Percentiles rank a stretch among this genome's conserved stretches.
Evolutionary conservation across 768 basidiomycete species (phyloP).

Genomic region (Baorangia bicolor): DNA sequence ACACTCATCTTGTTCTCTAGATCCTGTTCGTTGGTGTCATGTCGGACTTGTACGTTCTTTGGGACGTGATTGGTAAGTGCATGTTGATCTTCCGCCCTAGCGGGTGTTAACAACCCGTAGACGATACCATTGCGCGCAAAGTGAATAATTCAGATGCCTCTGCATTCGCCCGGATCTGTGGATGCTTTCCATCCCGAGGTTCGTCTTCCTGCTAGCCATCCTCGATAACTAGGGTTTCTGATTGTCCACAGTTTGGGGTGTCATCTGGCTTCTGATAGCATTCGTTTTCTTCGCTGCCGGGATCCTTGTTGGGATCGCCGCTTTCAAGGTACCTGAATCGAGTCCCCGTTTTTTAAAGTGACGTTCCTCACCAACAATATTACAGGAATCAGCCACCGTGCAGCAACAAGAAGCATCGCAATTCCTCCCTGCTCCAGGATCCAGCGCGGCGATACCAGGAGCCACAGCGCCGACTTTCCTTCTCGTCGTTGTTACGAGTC

Average conservation of each 20-base stretch:
- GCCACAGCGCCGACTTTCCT: constrained; percentile 26
- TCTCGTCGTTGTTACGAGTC: constrained; percentile 19
- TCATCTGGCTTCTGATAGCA: constrained; percentile 81
- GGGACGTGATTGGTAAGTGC: constrained; percentile 80
- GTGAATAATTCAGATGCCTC: constrained; percentile 87
- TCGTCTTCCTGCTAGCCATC: not conserved
- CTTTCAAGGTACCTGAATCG: constrained; percentile 66
- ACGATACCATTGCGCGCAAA: constrained; percentile 82
- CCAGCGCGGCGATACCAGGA: constrained; percentile 36
- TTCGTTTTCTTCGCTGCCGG: constrained; percentile 74
- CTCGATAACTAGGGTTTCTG: not conserved
- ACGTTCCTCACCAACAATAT: not conserved
- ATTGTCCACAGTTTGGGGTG: constrained; percentile 68
- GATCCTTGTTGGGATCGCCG: constrained; percentile 72
- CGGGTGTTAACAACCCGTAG: constrained; percentile 34
- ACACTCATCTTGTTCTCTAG: constrained; percentile 33
- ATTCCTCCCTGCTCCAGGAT: constrained; percentile 63
- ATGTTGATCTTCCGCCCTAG: not conserved
- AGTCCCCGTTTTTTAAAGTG: not conserved
- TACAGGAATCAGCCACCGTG: constrained; percentile 59
- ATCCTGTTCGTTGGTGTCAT: constrained; percentile 83
- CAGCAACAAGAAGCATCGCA: constrained; percentile 51
- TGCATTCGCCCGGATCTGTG: constrained; percentile 80
- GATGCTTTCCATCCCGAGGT: constrained; percentile 85
- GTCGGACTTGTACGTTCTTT: constrained; percentile 84